These are phyloP conservation scores for Phytophthora crassamura DNA, from an alignment of 352 stramenopile species.

Conservation along the genomic window DNA sequence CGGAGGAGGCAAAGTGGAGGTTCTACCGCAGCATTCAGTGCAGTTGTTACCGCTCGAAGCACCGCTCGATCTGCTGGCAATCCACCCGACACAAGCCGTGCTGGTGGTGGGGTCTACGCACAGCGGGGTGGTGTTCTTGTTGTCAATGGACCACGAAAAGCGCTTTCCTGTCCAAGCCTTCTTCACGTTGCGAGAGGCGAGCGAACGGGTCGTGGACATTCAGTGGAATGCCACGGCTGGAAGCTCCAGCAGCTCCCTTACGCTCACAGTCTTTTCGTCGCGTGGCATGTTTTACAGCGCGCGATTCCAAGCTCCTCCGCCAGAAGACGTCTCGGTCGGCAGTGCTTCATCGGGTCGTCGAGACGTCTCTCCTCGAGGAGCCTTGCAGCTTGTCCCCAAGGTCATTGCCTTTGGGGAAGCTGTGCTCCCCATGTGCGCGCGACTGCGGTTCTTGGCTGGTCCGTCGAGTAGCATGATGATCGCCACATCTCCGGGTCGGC, in stretches of 20 bases:
- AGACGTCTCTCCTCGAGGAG: slow-evolving; percentile 19
- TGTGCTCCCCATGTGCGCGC: slow-evolving; percentile 44
- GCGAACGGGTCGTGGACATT: slow-evolving; percentile 61
- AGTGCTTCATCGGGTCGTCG: slow-evolving; percentile 20
- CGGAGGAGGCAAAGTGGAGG: slow-evolving; percentile 50
- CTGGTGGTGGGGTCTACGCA: slow-evolving; percentile 62
- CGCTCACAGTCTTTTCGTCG: slow-evolving; percentile 64
- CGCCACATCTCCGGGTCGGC: slow-evolving; percentile 37
- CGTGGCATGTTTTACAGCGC: slow-evolving; percentile 57
- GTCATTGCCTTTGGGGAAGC: slow-evolving; percentile 57
- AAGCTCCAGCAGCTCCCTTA: slow-evolving; percentile 46
- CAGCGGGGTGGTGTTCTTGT: slow-evolving; percentile 49
- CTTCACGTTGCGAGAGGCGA: slow-evolving; percentile 43
- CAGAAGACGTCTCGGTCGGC: slow-evolving; percentile 25
- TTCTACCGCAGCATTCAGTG: slow-evolving; percentile 67
- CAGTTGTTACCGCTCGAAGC: slow-evolving; percentile 44
- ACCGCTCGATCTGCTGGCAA: slow-evolving; percentile 60
- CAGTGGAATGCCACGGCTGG: slow-evolving; percentile 52
- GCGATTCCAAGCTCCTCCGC: slow-evolving; percentile 39
- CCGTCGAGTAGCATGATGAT: slow-evolving; percentile 63
- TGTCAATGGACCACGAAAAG: slow-evolving; percentile 77
- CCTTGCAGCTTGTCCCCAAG: slow-evolving; percentile 45
- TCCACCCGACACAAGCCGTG: slow-evolving; percentile 68
- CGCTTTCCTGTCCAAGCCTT: slow-evolving; percentile 71
- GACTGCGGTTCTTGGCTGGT: slow-evolving; percentile 52